A percentile compares a stretch with the other conserved stretches of the same genome.
These are phyloP conservation scores for Ascochyta viciae-villosae DNA, from an alignment of 2,329 filamentous ascomycete species.

Conservation along the genomic window DNA sequence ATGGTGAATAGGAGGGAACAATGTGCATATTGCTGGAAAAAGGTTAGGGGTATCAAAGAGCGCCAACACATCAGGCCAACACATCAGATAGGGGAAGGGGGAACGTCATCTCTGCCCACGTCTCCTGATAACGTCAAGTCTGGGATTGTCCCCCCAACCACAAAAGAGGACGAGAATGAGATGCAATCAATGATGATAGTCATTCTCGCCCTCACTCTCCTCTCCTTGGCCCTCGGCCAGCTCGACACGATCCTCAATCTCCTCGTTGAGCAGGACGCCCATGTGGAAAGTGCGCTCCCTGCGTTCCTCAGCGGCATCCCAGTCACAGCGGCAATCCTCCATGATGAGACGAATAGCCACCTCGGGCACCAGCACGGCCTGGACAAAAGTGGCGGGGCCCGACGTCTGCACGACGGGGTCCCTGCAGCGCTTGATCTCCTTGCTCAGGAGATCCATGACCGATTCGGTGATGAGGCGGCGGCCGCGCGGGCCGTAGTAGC, in stretches of 20 bases:
- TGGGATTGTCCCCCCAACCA: no score
- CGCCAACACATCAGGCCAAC: no score
- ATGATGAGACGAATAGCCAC: constrained; percentile 62
- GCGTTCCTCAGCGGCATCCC: constrained; percentile 60
- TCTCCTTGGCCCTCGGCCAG: constrained; percentile 19
- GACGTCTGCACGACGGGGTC: constrained; percentile 42
- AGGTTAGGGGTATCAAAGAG: no score
- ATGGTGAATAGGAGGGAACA: no score
- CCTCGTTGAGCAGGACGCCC: constrained; percentile 72
- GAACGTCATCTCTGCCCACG: no score
- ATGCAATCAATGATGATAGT: constrained; percentile 13
- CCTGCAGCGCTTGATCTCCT: constrained; percentile 32
- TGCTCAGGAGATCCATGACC: constrained; percentile 36
- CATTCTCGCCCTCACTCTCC: constrained; percentile 21
- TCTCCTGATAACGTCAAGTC: no score
- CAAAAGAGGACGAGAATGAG: no score
- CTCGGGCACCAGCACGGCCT: constrained; percentile 73
- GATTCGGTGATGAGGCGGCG: constrained; percentile 70
- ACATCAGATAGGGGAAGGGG: no score
- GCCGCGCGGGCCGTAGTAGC: constrained; percentile 84
- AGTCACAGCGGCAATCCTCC: constrained; percentile 60
- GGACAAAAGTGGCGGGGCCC: constrained; percentile 46
- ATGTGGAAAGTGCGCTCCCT: constrained; percentile 71
- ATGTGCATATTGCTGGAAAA: no score
- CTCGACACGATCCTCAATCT: constrained; percentile 60